phyloP scores from a whole-genome alignment of 805 yeast species.

The Ogataea paraovalis region DNA sequence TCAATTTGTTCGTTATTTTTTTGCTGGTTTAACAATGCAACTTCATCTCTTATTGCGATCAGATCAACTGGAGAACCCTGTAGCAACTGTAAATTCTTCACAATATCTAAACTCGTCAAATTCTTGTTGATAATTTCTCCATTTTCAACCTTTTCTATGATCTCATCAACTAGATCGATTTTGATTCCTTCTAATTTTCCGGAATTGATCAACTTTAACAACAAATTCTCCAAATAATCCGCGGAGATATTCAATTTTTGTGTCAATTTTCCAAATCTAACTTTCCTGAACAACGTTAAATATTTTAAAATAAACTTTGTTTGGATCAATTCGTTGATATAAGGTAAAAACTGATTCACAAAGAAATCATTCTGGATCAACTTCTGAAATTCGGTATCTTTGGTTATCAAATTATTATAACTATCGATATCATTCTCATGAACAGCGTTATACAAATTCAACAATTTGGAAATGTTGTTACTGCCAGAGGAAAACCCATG shows the following conservation, averaged over 20 bases:
- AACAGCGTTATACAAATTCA: slow-evolving; percentile 27
- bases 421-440: slow-evolving; percentile 21
- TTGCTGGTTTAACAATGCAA: not conserved
- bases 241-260: slow-evolving; percentile 17
- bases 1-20: not conserved
- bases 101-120: slow-evolving; percentile 7
- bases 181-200: slow-evolving; percentile 24
- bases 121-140: slow-evolving; percentile 7
- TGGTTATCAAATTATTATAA: slow-evolving; percentile 18
- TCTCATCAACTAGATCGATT: slow-evolving; percentile 23
- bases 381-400: slow-evolving; percentile 5
- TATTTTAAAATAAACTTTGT: slow-evolving; percentile 21
- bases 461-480: slow-evolving; percentile 17
- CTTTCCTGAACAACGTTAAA: slow-evolving; percentile 19
- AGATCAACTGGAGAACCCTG: slow-evolving; percentile 5
- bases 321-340: slow-evolving; percentile 23
- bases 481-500: slow-evolving; percentile 27
- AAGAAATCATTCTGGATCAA: slow-evolving; percentile 15
- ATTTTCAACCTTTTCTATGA: slow-evolving; percentile 10
- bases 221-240: slow-evolving; percentile 17
- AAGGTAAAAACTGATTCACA: slow-evolving; percentile 22
- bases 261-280: slow-evolving; percentile 19
- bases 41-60: slow-evolving; percentile 7
- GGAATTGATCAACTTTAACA: slow-evolving; percentile 22
- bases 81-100: slow-evolving; percentile 11